These are phyloP conservation scores for Cercophora scortea DNA, from an alignment of 495 filamentous ascomycete species.

Conservation along the genomic window DNA sequence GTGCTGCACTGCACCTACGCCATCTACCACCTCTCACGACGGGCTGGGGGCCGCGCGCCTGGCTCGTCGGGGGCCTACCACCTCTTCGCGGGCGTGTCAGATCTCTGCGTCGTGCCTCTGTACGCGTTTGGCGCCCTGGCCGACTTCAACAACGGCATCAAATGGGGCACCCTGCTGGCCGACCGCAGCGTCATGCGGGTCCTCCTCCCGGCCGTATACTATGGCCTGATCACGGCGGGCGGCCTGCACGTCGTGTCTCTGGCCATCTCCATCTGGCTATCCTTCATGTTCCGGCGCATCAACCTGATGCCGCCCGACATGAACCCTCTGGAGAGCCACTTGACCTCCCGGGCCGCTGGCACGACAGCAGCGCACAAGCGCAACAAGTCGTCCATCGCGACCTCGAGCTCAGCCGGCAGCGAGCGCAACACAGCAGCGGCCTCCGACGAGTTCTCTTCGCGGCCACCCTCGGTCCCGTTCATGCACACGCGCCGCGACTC, in stretches of 20 bases:
- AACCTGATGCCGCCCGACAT: constrained; percentile 75
- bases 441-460: constrained; percentile 46
- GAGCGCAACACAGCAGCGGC: constrained; percentile 9
- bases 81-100: constrained; percentile 65
- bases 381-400: constrained; percentile 62
- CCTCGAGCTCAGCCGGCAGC: constrained; percentile 44
- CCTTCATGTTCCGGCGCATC: constrained; percentile 72
- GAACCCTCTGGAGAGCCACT: constrained; percentile 81
- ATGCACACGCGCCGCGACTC: constrained; percentile 62
- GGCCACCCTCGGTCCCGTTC: constrained; percentile 62
- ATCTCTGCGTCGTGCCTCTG: constrained; percentile 65
- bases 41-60: constrained; percentile 59
- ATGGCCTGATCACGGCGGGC: constrained; percentile 50
- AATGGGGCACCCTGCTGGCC: constrained; percentile 58
- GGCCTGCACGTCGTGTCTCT: constrained; percentile 65
- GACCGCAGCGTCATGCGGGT: constrained; percentile 36
- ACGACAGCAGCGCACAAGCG: constrained; percentile 47
- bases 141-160: constrained; percentile 38
- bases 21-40: constrained; percentile 65
- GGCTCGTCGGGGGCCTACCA: constrained; percentile 78
- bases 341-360: constrained; percentile 54
- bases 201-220: constrained; percentile 57
- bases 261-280: constrained; percentile 60
- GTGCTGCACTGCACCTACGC: constrained; percentile 64
- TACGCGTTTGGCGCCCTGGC: constrained; percentile 65